Conservation (phyloP, 2,329 filamentous ascomycete species). For the Cercospora sp. region DNA sequence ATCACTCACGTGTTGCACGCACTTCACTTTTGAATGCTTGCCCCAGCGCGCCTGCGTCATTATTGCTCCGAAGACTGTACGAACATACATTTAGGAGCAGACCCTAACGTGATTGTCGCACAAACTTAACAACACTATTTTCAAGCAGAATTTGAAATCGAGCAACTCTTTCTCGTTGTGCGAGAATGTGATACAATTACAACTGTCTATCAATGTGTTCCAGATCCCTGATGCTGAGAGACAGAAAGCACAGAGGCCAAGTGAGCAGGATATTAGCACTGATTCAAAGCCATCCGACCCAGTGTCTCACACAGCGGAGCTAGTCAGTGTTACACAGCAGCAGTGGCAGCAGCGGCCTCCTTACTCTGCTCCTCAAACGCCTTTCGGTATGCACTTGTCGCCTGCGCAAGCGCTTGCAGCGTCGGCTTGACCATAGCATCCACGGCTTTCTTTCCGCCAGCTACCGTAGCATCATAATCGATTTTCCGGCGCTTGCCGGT, state of each 20-base stretch:
- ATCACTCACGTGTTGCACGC: not conserved
- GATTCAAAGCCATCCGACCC: not conserved
- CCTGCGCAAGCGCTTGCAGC: slow-evolving; percentile 67
- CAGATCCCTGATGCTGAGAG: not conserved
- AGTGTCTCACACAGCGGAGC: not conserved
- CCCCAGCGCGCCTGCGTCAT: not conserved
- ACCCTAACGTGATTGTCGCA: not conserved
- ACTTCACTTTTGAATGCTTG: not conserved
- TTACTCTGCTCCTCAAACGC: slow-evolving; percentile 62
- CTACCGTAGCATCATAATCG: slow-evolving; percentile 62
- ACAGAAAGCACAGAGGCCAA: not conserved
- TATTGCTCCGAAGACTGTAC: not conserved
- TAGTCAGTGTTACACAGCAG: not conserved
- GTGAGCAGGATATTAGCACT: not conserved
- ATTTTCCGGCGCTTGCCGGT: slow-evolving; percentile 70
- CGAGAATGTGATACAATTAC: not conserved
- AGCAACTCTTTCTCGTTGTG: not conserved
- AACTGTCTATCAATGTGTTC: not conserved
- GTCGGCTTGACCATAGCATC: slow-evolving; percentile 74
- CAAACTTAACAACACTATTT: not conserved
- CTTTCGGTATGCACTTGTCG: slow-evolving; percentile 68
- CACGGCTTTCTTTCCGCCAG: slow-evolving; percentile 75
- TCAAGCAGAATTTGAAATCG: not conserved
- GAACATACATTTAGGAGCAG: not conserved
- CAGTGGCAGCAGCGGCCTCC: slow-evolving; percentile 26